Conservation (phyloP, 306 rosid species). For the Castanopsis chinensis region DNA sequence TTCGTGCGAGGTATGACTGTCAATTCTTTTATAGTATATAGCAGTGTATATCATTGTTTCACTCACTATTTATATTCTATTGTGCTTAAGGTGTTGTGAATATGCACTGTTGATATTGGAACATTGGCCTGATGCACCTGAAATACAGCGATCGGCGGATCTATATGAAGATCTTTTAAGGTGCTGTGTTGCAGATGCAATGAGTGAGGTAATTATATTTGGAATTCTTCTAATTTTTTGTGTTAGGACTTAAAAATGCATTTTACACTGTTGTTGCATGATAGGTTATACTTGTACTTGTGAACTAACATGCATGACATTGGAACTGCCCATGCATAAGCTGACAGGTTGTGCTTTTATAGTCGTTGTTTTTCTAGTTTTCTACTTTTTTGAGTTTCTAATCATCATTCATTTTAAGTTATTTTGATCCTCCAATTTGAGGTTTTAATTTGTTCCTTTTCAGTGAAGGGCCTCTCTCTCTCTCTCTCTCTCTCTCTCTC, state of each 20-base stretch:
- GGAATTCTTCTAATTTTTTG: conserved; percentile 14
- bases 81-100: conserved; percentile 83
- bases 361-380: not conserved
- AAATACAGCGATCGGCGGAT: conserved; percentile 85
- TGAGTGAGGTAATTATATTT: conserved; percentile 84
- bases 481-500: not conserved
- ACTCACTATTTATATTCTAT: conserved; percentile 17
- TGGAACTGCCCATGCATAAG: not conserved
- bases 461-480: not conserved
- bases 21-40: not conserved
- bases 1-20: conserved; percentile 82
- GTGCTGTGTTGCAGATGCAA: conserved; percentile 97
- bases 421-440: not conserved
- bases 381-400: not conserved
- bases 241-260: not conserved
- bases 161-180: conserved; percentile 85
- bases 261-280: conserved; percentile 16
- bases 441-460: not conserved
- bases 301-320: not conserved
- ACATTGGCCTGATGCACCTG: conserved; percentile 98
- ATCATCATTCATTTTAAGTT: not conserved
- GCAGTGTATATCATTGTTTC: conserved; percentile 15
- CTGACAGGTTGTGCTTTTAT: not conserved
- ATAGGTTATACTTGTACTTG: conserved; percentile 4
- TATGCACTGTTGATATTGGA: conserved; percentile 91